Evolutionary conservation across 179 eudicot species (phyloP).

Genomic region (Gypsophila paniculata): DNA sequence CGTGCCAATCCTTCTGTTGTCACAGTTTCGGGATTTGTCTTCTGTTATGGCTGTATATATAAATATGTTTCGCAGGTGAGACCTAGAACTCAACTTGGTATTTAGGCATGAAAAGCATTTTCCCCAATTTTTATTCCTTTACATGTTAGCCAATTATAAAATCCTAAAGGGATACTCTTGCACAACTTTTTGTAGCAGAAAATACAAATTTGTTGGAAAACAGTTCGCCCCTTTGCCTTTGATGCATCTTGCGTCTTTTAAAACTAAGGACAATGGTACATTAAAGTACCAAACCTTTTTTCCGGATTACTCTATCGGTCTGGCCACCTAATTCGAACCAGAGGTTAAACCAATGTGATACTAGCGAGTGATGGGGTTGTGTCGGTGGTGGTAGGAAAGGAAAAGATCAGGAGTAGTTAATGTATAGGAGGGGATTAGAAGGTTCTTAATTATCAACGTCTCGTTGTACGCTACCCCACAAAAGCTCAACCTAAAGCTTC

Average conservation of each 20-base stretch:
- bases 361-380: too few species aligned
- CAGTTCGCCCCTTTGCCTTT: too few species aligned
- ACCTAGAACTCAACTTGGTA: background rate
- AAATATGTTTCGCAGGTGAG: conserved; percentile 89
- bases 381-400: too few species aligned
- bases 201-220: too few species aligned
- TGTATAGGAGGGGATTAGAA: background rate
- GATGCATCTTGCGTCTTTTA: too few species aligned
- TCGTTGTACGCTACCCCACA: background rate
- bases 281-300: background rate
- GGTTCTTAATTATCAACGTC: background rate
- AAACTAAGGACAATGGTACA: too few species aligned
- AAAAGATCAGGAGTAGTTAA: background rate
- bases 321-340: too few species aligned
- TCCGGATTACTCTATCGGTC: background rate
- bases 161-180: too few species aligned
- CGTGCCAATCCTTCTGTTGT: conserved; percentile 90
- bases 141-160: too few species aligned
- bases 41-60: conserved; percentile 86
- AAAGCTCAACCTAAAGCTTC: background rate
- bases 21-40: conserved; percentile 88
- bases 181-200: too few species aligned
- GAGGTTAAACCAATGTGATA: background rate
- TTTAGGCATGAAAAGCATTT: background rate
- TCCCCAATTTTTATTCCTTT: background rate